These are phyloP conservation scores for Aphanomyces cochlioides DNA, from an alignment of 352 stramenopile genomes.

Conservation along the genomic window DNA sequence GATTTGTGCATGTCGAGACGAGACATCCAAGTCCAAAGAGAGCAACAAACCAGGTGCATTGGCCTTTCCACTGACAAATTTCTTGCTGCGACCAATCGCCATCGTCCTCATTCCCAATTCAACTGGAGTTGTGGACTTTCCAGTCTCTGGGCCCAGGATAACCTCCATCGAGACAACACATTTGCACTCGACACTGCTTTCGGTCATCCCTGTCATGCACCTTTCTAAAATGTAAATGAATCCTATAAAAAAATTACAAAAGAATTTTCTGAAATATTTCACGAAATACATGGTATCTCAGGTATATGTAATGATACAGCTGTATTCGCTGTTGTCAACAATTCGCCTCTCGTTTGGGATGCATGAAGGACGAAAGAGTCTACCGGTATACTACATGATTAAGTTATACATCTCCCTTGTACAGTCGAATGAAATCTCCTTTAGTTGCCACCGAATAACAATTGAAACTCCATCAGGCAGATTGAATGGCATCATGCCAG, in stretches of 20 bases:
- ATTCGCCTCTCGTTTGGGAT: no score
- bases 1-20: conserved; percentile 13
- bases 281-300: no score
- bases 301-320: no score
- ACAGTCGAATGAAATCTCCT: no score
- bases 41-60: not conserved
- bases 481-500: no score
- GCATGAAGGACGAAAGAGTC: no score
- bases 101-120: not conserved
- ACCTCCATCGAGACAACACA: conserved; percentile 27
- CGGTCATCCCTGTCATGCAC: not conserved
- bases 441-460: no score
- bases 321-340: no score
- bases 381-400: no score
- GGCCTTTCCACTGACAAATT: conserved; percentile 20
- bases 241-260: not conserved
- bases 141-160: conserved; percentile 23
- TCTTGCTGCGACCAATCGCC: conserved; percentile 27
- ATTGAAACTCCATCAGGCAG: no score
- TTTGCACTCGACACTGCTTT: not conserved
- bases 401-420: no score
- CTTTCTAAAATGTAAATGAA: not conserved
- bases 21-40: conserved; percentile 23
- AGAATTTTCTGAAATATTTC: no score
- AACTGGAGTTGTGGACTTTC: not conserved